phyloP scores from a whole-genome alignment of 2,329 filamentous ascomycete genomes.

The Kalmusia sp. region DNA sequence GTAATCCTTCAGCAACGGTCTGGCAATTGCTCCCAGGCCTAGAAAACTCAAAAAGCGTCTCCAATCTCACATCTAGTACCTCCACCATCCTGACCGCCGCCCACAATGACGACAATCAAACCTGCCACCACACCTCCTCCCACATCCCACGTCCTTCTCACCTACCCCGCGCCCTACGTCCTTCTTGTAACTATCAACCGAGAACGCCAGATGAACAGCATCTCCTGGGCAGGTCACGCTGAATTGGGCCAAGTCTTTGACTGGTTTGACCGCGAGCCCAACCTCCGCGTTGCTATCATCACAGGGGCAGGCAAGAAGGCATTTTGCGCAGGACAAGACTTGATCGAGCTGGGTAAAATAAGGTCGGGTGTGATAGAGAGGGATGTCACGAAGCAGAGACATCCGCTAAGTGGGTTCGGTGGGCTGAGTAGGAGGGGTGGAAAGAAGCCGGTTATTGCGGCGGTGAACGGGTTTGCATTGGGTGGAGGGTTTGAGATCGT shows the following conservation, averaged over 20 bases:
- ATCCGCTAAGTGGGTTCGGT: constrained; percentile 59
- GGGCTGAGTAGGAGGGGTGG: constrained; percentile 63
- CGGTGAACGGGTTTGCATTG: constrained; percentile 64
- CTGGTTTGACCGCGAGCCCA: constrained; percentile 62
- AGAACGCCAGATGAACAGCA: constrained; percentile 57
- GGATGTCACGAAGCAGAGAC: constrained; percentile 37
- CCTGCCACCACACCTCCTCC: constrained; percentile 38
- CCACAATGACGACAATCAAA: constrained; percentile 33
- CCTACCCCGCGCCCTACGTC: constrained; percentile 56
- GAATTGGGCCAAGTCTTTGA: constrained; percentile 59
- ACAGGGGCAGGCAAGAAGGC: constrained; percentile 61
- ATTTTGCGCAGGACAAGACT: constrained; percentile 63
- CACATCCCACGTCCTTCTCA: constrained; percentile 47
- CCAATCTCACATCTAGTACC: neutral
- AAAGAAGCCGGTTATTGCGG: constrained; percentile 67
- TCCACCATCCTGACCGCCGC: neutral
- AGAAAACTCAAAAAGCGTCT: neutral
- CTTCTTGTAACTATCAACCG: constrained; percentile 63
- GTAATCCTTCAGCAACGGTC: neutral
- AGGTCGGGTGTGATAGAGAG: constrained; percentile 30
- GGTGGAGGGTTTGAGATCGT: constrained; percentile 66
- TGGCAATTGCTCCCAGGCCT: neutral
- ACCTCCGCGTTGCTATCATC: constrained; percentile 54
- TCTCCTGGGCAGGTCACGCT: constrained; percentile 51
- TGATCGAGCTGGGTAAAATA: constrained; percentile 54